These are phyloP conservation scores for Beauveria sp. DNA, from an alignment of 2,329 filamentous ascomycete genomes.

Conservation along the genomic window DNA sequence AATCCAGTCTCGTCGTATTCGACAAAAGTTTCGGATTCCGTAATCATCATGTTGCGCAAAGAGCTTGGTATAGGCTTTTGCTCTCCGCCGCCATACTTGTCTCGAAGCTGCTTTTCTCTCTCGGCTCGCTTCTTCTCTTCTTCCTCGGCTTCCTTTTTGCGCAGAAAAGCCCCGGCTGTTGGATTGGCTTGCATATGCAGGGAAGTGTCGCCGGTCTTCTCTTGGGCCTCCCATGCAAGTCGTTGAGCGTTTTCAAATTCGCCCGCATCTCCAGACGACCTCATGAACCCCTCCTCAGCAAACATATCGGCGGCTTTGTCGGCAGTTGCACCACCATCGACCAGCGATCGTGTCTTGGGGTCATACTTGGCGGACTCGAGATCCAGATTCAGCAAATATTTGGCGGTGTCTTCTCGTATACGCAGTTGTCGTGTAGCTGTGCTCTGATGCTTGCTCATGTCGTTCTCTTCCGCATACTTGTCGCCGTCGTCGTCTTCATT, in stretches of 20 bases:
- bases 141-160: constrained; percentile 73
- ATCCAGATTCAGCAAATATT: constrained; percentile 91
- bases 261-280: constrained; percentile 79
- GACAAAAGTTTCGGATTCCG: constrained; percentile 78
- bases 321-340: constrained; percentile 72
- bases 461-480: constrained; percentile 88
- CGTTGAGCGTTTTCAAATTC: constrained; percentile 85
- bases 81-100: constrained; percentile 73
- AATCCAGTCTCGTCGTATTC: constrained; percentile 89
- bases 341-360: constrained; percentile 87
- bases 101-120: constrained; percentile 61
- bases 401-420: constrained; percentile 92
- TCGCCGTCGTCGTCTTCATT: constrained; percentile 51
- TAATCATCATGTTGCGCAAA: constrained; percentile 59
- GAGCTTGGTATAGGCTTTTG: constrained; percentile 48
- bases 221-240: constrained; percentile 94
- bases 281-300: constrained; percentile 88
- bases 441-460: constrained; percentile 90
- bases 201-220: constrained; percentile 68
- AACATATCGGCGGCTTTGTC: constrained; percentile 77
- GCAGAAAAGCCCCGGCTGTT: constrained; percentile 78
- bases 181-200: constrained; percentile 94
- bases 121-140: constrained; percentile 60
- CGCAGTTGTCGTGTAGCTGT: constrained; percentile 86
- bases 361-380: constrained; percentile 96